Evolutionary conservation across 371 early-diverging fungal genomes (phyloP).

Genomic region (Mortierella sp.): DNA sequence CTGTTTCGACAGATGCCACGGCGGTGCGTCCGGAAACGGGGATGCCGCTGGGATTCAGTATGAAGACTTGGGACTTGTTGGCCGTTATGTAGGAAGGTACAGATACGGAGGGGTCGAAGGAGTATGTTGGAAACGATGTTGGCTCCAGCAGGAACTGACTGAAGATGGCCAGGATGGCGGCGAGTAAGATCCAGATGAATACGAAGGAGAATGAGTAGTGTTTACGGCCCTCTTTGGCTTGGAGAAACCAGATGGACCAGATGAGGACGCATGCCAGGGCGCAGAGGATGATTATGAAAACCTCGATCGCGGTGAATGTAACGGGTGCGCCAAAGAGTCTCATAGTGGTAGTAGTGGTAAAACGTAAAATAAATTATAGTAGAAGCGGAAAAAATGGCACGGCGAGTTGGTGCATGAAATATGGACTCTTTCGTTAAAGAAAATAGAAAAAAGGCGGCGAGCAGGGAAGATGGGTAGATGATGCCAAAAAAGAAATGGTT

Average conservation of each 20-base stretch:
- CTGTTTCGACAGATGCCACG: not conserved
- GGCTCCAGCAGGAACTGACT: slow-evolving; percentile 11
- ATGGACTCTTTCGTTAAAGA: too few relatives aligned
- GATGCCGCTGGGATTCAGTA: not conserved
- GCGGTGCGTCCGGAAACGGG: slow-evolving; percentile 15
- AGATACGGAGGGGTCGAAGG: not conserved
- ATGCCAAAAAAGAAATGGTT: too few relatives aligned
- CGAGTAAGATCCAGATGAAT: slow-evolving; percentile 28
- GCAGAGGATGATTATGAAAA: not conserved
- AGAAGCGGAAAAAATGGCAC: too few relatives aligned
- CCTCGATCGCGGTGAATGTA: not conserved
- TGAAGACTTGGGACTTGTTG: not conserved
- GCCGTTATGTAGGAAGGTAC: not conserved
- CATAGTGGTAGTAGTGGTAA: not conserved
- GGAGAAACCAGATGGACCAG: slow-evolving; percentile 25
- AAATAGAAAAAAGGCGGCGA: too few relatives aligned
- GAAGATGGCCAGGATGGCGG: slow-evolving; percentile 5
- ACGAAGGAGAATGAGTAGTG: slow-evolving; percentile 30
- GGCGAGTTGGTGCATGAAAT: too few relatives aligned
- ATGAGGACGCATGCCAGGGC: not conserved
- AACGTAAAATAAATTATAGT: not conserved
- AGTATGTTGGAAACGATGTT: slow-evolving; percentile 7
- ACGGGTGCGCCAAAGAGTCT: not conserved
- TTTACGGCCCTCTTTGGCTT: slow-evolving; percentile 16
- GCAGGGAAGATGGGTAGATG: too few relatives aligned